These are phyloP conservation scores for Butyriboletus loyo DNA, from an alignment of 768 basidiomycete species.

Conservation along the genomic window DNA sequence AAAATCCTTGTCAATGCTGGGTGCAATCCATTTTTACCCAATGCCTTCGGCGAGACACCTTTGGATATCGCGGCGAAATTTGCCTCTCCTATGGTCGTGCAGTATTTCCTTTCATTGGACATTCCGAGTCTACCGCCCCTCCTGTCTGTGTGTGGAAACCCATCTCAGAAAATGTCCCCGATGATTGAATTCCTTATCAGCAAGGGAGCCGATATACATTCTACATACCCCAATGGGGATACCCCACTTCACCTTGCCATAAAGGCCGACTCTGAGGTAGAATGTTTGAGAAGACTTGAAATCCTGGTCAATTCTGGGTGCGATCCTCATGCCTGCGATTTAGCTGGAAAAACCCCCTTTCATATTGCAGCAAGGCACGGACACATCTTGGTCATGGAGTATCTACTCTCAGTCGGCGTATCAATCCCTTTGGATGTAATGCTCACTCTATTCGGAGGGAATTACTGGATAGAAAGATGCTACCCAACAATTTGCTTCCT, in stretches of 20 bases:
- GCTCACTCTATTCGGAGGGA: not conserved
- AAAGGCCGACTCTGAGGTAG: not conserved
- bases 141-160: not conserved
- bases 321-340: not conserved
- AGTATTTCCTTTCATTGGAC: not conserved
- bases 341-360: not conserved
- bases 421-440: not conserved
- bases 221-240: not conserved
- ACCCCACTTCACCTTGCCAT: not conserved
- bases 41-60: not conserved
- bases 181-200: not conserved
- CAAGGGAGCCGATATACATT: not conserved
- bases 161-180: not conserved
- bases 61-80: not conserved
- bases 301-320: constrained; percentile 8
- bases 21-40: not conserved
- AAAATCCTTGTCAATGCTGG: not conserved
- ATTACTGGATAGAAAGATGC: not conserved
- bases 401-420: not conserved
- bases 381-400: not conserved
- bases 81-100: not conserved
- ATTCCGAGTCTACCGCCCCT: too few species aligned
- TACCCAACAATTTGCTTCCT: not conserved
- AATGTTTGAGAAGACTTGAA: not conserved
- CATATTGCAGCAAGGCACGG: not conserved